Evolutionary conservation across 768 basidiomycete species (phyloP).

Genomic region (Suillus cothurnatus): DNA sequence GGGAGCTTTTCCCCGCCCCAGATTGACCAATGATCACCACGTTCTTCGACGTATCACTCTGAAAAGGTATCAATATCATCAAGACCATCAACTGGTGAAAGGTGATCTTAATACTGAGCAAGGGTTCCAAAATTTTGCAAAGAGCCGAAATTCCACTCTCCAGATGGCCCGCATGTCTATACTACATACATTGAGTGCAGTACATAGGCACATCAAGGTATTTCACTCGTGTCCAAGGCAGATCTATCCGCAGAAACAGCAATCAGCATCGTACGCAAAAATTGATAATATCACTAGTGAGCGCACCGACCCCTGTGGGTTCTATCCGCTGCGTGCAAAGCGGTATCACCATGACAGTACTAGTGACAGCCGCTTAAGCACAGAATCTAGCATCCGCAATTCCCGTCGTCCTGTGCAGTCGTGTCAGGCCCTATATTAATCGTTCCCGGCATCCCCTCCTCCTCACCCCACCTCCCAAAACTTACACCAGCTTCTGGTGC

Average conservation of each 20-base stretch:
- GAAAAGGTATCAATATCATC: not conserved
- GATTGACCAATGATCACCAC: not conserved
- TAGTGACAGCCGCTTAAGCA: not conserved
- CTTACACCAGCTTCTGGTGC: conserved; percentile 19
- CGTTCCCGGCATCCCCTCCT: conserved; percentile 44
- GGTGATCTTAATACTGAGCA: too few relatives aligned
- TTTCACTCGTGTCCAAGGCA: not conserved
- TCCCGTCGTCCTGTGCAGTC: not conserved
- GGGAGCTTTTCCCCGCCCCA: not conserved
- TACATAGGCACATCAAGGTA: conserved; percentile 2
- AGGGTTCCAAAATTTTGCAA: not conserved
- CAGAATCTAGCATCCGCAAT: not conserved
- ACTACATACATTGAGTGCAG: conserved; percentile 1
- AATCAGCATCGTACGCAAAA: not conserved
- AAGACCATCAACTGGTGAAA: not conserved
- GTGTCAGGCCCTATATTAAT: conserved; percentile 33
- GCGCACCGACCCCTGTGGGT: not conserved
- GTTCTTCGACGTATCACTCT: not conserved
- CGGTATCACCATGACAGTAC: too few relatives aligned
- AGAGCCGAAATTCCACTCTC: not conserved
- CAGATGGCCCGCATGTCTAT: not conserved
- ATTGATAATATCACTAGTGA: not conserved
- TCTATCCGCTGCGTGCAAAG: not conserved
- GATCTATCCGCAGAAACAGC: not conserved
- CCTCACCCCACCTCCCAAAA: conserved; percentile 12